A percentile compares a stretch with the other conserved stretches of the same genome.
phyloP scores from a whole-genome alignment of 2,329 filamentous ascomycete genomes.

The Nothophoma quercina region DNA sequence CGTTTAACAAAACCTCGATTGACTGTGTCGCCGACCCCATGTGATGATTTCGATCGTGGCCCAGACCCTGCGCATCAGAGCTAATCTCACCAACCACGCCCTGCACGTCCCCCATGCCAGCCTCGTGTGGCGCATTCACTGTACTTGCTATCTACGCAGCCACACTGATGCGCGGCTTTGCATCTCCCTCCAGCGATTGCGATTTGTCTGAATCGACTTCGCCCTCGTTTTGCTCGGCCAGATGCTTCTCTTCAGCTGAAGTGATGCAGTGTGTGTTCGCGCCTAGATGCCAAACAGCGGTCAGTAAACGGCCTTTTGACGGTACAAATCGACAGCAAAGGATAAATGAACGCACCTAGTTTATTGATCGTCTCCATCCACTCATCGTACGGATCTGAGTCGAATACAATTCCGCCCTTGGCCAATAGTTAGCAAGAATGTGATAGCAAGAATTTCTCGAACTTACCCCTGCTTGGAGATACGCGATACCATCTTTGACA shows the following conservation, averaged over 20 bases:
- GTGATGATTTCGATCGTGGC: conserved; percentile 7
- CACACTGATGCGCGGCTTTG: conserved; percentile 37
- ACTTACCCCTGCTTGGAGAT: conserved; percentile 85
- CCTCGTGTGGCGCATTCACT: conserved; percentile 31
- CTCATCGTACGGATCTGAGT: conserved; percentile 89
- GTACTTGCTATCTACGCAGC: conserved; percentile 30
- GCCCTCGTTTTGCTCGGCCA: conserved; percentile 54
- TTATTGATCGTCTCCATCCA: conserved; percentile 99
- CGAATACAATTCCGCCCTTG: conserved; percentile 55
- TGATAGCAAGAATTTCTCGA: conserved; percentile 29
- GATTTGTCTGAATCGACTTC: conserved; percentile 18
- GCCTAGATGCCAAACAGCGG: conserved; percentile 32
- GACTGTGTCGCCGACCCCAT: background rate
- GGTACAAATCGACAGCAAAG: background rate
- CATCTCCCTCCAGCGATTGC: conserved; percentile 20
- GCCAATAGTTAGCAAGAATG: conserved; percentile 30
- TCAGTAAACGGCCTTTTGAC: conserved; percentile 25
- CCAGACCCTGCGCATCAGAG: conserved; percentile 10
- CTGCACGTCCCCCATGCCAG: conserved; percentile 9
- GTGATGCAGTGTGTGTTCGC: conserved; percentile 90
- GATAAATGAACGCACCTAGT: conserved; percentile 61
- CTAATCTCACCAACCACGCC: conserved; percentile 9
- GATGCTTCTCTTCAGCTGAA: conserved; percentile 76
- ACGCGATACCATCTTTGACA: conserved; percentile 87
- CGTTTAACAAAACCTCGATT: conserved; percentile 14